Conservation (phyloP, 352 stramenopile genomes). For the Phytophthora litchii region DNA sequence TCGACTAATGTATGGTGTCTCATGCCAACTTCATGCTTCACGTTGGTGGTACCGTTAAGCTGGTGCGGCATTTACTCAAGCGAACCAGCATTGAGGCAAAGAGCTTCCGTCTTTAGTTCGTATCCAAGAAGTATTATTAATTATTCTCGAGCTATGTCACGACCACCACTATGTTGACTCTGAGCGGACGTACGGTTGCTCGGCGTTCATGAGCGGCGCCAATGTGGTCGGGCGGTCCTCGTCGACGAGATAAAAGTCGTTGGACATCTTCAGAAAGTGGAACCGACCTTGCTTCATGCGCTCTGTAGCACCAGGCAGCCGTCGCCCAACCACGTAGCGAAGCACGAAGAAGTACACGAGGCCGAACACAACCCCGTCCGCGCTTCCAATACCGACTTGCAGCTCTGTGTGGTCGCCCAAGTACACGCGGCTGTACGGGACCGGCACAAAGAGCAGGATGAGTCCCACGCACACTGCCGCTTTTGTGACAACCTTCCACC, state of each 20-base stretch:
- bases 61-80: too few species aligned
- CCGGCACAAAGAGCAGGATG: slow-evolving; percentile 46
- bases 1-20: too few species aligned
- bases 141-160: slow-evolving; percentile 1
- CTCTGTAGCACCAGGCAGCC: slow-evolving; percentile 30
- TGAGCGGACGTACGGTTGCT: slow-evolving; percentile 22
- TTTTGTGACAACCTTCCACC: slow-evolving; percentile 28
- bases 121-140: not conserved
- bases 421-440: slow-evolving; percentile 68
- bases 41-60: too few species aligned
- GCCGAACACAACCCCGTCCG: slow-evolving; percentile 43
- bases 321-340: slow-evolving; percentile 42
- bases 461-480: slow-evolving; percentile 5
- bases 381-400: slow-evolving; percentile 50
- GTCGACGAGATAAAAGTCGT: slow-evolving; percentile 42
- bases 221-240: slow-evolving; percentile 15
- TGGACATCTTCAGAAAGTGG: slow-evolving; percentile 38
- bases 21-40: too few species aligned
- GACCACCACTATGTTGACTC: slow-evolving; percentile 9
- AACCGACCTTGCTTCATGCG: slow-evolving; percentile 33
- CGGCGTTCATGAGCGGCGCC: slow-evolving; percentile 23
- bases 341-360: slow-evolving; percentile 52
- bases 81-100: too few species aligned
- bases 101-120: too few species aligned
- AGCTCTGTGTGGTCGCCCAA: slow-evolving; percentile 61